Evolutionary conservation across 805 yeast species (phyloP).

Genomic region (Hemisphaericaspora nanyangensis): DNA sequence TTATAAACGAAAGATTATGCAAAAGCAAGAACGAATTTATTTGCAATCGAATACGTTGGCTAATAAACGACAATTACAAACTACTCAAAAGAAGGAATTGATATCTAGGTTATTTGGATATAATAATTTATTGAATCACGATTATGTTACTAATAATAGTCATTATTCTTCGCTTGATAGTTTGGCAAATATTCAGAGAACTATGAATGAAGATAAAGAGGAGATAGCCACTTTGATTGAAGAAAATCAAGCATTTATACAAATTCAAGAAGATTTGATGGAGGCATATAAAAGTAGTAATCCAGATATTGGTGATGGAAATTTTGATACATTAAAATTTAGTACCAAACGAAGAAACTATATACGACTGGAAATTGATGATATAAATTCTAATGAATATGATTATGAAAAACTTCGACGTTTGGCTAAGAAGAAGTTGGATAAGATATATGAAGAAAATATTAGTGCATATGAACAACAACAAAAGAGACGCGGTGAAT

Average conservation of each 20-base stretch:
- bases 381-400: conserved; percentile 14
- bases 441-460: conserved; percentile 15
- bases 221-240: conserved; percentile 30
- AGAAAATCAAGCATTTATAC: conserved; percentile 21
- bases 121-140: conserved; percentile 34
- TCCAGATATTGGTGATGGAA: too few species aligned
- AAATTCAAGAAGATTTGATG: background rate
- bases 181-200: conserved; percentile 31
- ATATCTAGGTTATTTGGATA: conserved; percentile 37
- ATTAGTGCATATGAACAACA: conserved; percentile 1
- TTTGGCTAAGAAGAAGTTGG: conserved; percentile 18
- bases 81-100: conserved; percentile 37
- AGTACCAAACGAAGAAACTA: background rate
- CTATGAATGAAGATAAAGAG: conserved; percentile 40
- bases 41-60: conserved; percentile 29
- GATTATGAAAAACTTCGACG: conserved; percentile 24
- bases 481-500: too few species aligned
- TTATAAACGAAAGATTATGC: conserved; percentile 27
- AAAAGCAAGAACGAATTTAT: conserved; percentile 30
- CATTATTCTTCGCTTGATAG: conserved; percentile 36
- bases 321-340: background rate
- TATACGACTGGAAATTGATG: background rate
- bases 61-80: conserved; percentile 36
- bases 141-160: conserved; percentile 39
- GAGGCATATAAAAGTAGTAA: background rate